Evolutionary conservation across 2,329 filamentous ascomycete species (phyloP), one percentile per base, ranked within the genome.

Genomic region (Neoascochyta sp.): DNA sequence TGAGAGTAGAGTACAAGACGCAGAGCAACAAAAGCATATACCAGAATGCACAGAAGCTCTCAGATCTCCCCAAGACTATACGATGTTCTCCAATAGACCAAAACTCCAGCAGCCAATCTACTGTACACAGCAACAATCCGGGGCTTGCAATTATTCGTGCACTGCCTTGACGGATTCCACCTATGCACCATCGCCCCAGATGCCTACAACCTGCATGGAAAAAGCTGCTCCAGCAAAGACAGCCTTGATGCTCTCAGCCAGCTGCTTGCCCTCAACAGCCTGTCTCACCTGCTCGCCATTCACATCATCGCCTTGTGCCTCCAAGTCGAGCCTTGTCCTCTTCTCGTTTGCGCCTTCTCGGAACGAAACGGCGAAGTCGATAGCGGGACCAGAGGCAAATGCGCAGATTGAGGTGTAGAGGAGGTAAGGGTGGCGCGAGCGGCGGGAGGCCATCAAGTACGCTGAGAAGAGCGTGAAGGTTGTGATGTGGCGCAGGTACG

Each of bases 361-460:
- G 29, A 41, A 40, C 6, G 44, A 50, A 31, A 62, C 43, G 13
- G 62, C 54, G 28, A 50, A 57, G 29, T 66, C 65, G 30, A 68
- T 47, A 20, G 51, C 62, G 2, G 62, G 39, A 9, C 69, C 65
- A 1, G 68, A 67, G 9, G 50, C 32, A 21, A 74, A 69, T 23
- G 80, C 76, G 34, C 88, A 74, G 15, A 87, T 65, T 3, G 81
- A 80, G 9, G 86, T 87, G 79, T 92, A 95, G 36, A 95, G 65
- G 15, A 95, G 79, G 60, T 95, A 96, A 0, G 90, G 90, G 60
- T 96, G 90, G 57, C 83, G 80, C 47, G 77, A 74, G 33, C 80
- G 75, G 15, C 78, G 74, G 0, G 88, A 84, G 3, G 88, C 90
- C 45, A 93, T 69, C 24, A 74, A 62, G 64, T 83, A 95, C 41